Evolutionary conservation across 2,329 filamentous ascomycete genomes (phyloP).

Genomic region (Fusarium clavum): DNA sequence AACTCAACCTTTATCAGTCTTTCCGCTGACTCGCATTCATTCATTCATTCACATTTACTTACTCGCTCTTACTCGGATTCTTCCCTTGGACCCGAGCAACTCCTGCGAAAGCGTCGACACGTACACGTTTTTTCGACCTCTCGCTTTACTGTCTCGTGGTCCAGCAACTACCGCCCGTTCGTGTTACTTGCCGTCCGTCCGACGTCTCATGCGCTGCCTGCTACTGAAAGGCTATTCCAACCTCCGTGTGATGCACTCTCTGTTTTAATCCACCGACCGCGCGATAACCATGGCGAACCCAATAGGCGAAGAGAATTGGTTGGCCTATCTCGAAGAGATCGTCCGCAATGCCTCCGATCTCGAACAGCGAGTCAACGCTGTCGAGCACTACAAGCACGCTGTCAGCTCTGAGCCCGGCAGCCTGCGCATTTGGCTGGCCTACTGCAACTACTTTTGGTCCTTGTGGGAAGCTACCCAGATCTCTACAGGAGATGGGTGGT

Average conservation of each 20-base stretch:
- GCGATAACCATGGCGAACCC: slow-evolving; percentile 62
- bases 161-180: slow-evolving; percentile 3
- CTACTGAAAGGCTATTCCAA: slow-evolving; percentile 22
- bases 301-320: slow-evolving; percentile 81
- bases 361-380: slow-evolving; percentile 74
- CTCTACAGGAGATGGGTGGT: slow-evolving; percentile 63
- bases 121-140: slow-evolving; percentile 28
- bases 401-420: slow-evolving; percentile 78
- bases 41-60: not conserved
- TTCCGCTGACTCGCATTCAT: not conserved
- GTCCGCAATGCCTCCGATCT: slow-evolving; percentile 69
- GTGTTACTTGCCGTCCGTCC: not conserved
- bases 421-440: slow-evolving; percentile 78
- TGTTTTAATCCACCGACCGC: slow-evolving; percentile 24
- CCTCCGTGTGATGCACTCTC: slow-evolving; percentile 43
- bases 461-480: slow-evolving; percentile 74
- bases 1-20: not conserved
- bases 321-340: slow-evolving; percentile 81
- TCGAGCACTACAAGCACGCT: slow-evolving; percentile 79
- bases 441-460: slow-evolving; percentile 81
- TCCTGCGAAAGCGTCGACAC: slow-evolving; percentile 36
- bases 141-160: not conserved
- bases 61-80: not conserved
- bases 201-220: slow-evolving; percentile 20
- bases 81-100: slow-evolving; percentile 16